Percentiles rank a stretch among this genome's conserved stretches.
Conservation (phyloP, 306 rosid genomes). For the Dicorynia guianensis region DNA sequence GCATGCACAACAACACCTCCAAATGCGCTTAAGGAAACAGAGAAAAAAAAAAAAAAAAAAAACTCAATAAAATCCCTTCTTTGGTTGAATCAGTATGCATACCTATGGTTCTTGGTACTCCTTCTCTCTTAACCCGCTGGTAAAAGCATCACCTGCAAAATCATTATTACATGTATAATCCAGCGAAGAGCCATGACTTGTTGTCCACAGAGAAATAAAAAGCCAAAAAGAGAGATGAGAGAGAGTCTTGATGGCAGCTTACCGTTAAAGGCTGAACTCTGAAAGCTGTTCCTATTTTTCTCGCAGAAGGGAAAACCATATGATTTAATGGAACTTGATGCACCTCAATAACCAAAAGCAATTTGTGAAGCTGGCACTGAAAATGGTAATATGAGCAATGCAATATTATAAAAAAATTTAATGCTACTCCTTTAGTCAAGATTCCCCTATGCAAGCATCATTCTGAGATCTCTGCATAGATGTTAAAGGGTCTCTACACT, state of each 20-base stretch:
- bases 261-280: conserved; percentile 44
- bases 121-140: conserved; percentile 36
- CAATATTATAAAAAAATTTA: not conserved
- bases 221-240: not conserved
- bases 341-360: conserved; percentile 61
- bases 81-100: conserved; percentile 26
- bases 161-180: conserved; percentile 6
- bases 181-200: conserved; percentile 5
- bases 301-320: conserved; percentile 47
- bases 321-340: conserved; percentile 45
- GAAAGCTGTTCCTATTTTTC: not conserved
- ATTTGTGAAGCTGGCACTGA: conserved; percentile 52
- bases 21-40: not conserved
- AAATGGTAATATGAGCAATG: conserved; percentile 10
- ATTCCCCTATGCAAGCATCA: not conserved
- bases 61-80: conserved; percentile 1
- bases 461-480: not conserved
- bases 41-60: not conserved
- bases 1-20: not conserved
- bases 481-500: not conserved
- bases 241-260: conserved; percentile 22
- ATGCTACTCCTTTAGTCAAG: not conserved
- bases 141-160: conserved; percentile 41
- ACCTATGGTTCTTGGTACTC: conserved; percentile 66
- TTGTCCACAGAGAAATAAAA: not conserved